A percentile compares a stretch with the other conserved stretches of the same genome.
Conservation (phyloP, 805 yeast genomes). For the Jamesozyma piceae region DNA sequence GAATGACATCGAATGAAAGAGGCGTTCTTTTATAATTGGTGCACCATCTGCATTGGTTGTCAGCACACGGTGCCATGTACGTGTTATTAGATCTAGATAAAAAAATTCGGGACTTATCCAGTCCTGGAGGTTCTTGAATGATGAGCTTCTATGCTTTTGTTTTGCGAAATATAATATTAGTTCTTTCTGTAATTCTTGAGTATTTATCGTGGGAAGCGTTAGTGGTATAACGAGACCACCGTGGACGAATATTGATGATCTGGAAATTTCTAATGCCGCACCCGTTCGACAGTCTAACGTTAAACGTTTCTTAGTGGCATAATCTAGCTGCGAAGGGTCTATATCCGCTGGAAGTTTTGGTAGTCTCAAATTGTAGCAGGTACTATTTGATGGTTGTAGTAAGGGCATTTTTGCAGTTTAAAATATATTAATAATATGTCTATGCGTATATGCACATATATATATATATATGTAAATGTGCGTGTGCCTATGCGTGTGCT, state of each 20-base stretch:
- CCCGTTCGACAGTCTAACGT: slow-evolving; percentile 60
- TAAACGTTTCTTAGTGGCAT: slow-evolving; percentile 39
- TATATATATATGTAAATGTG: too few species aligned
- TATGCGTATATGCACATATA: too few species aligned
- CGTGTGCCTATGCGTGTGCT: too few species aligned
- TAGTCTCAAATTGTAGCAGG: slow-evolving; percentile 46
- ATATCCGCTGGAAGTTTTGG: slow-evolving; percentile 35
- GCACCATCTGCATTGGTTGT: slow-evolving; percentile 9
- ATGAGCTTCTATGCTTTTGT: slow-evolving; percentile 13
- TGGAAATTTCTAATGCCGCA: slow-evolving; percentile 46
- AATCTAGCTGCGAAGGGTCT: slow-evolving; percentile 19
- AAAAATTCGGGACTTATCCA: slow-evolving; percentile 59
- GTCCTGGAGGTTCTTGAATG: slow-evolving; percentile 23
- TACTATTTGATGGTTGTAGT: slow-evolving; percentile 53
- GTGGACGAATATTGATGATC: slow-evolving; percentile 51
- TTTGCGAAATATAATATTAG: slow-evolving; percentile 30
- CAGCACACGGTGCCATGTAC: slow-evolving; percentile 45
- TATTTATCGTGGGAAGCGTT: slow-evolving; percentile 35
- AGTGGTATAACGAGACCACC: slow-evolving; percentile 64
- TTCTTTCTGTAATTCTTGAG: slow-evolving; percentile 33
- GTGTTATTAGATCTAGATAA: slow-evolving; percentile 47
- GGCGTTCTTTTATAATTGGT: slow-evolving; percentile 28
- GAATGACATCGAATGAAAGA: slow-evolving; percentile 51
- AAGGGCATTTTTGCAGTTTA: slow-evolving; percentile 50
- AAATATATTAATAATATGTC: not conserved